These are phyloP conservation scores for Entomophthora muscae DNA, from an alignment of 371 early-diverging fungal species.

Conservation along the genomic window DNA sequence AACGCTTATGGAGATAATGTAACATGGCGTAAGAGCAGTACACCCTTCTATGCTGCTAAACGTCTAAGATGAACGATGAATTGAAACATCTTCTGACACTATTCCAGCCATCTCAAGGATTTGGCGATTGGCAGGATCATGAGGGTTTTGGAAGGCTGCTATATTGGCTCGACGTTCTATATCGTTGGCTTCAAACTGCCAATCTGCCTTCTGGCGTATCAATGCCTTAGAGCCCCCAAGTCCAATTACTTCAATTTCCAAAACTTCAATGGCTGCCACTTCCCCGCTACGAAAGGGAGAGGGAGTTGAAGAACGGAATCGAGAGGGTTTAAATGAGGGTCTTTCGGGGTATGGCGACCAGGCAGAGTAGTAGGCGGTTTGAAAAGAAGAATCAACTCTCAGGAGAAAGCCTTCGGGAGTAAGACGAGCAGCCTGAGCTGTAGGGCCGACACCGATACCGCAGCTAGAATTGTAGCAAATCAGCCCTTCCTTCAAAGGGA, in stretches of 20 bases:
- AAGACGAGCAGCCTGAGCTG: conserved; percentile 4
- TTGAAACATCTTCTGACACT: not conserved
- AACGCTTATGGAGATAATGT: too few relatives aligned
- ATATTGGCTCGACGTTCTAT: conserved; percentile 16
- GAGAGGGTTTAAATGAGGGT: not conserved
- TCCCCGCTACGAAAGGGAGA: conserved; percentile 11
- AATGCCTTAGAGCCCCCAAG: conserved; percentile 27
- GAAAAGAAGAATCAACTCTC: conserved; percentile 11
- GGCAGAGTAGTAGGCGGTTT: not conserved
- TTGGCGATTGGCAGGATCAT: conserved; percentile 2
- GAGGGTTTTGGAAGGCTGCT: not conserved
- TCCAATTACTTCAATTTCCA: conserved; percentile 39
- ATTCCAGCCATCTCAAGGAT: conserved; percentile 8
- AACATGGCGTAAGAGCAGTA: too few relatives aligned
- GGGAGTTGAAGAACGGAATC: not conserved
- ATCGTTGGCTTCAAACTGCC: conserved; percentile 36
- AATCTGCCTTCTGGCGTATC: conserved; percentile 23
- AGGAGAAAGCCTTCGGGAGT: conserved; percentile 7
- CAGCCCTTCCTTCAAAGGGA: conserved; percentile 22
- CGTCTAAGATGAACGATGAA: too few relatives aligned
- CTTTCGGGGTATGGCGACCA: not conserved
- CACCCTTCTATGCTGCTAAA: too few relatives aligned
- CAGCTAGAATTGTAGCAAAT: conserved; percentile 28
- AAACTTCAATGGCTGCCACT: conserved; percentile 23
- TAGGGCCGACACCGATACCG: conserved; percentile 39